A percentile compares a stretch with the other conserved stretches of the same genome.
Evolutionary conservation across 2,329 filamentous ascomycete species (phyloP).

Genomic region (Cordyceps cateniannulata): DNA sequence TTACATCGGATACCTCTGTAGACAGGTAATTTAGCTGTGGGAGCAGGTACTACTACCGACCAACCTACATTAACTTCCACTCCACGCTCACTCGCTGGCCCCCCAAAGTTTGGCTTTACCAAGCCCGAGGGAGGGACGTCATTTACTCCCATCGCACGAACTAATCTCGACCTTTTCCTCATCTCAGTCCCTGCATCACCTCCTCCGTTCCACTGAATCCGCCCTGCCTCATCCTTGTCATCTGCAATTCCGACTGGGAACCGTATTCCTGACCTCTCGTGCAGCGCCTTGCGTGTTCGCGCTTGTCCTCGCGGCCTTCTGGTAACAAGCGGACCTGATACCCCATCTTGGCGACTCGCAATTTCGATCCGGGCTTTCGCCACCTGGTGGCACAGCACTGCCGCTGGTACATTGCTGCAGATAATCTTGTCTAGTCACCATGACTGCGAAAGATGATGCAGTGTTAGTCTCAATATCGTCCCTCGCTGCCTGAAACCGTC

Average conservation of each 20-base stretch:
- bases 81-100: background rate
- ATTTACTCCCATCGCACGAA: slow-evolving; percentile 11
- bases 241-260: background rate
- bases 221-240: background rate
- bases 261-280: background rate
- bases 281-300: background rate
- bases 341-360: slow-evolving; percentile 6
- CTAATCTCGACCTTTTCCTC: background rate
- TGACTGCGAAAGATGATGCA: slow-evolving; percentile 12
- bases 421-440: background rate
- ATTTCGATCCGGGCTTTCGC: slow-evolving; percentile 7
- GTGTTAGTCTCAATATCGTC: slow-evolving; percentile 1
- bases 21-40: background rate
- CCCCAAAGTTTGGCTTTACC: background rate
- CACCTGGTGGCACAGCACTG: slow-evolving; percentile 6
- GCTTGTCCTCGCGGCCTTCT: background rate
- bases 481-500: background rate
- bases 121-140: slow-evolving; percentile 5
- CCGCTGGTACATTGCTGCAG: slow-evolving; percentile 3
- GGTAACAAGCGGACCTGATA: slow-evolving; percentile 1
- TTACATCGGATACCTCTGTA: background rate
- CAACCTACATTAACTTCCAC: background rate
- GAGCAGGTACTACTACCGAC: background rate
- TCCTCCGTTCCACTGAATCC: background rate
- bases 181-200: slow-evolving; percentile 2